Evolutionary conservation across 2,329 filamentous ascomycete species (phyloP).

Genomic region (Hypoxylon sp.): DNA sequence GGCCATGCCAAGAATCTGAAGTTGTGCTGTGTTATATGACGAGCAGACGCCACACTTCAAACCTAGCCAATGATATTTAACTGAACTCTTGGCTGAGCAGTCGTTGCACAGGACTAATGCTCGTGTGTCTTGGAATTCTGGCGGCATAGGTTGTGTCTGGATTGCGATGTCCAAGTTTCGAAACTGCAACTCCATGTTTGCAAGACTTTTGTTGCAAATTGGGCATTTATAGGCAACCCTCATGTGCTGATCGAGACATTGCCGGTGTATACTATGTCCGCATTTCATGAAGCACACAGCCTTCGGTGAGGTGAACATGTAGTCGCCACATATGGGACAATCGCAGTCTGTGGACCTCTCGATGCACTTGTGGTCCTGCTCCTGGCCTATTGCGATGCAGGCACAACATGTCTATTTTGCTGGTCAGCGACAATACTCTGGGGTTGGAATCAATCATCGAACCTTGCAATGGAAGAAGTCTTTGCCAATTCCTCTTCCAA

Average conservation of each 20-base stretch:
- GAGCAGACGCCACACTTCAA: constrained; percentile 85
- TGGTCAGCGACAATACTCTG: constrained; percentile 21
- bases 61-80: constrained; percentile 94
- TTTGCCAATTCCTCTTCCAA: constrained; percentile 91
- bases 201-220: constrained; percentile 95
- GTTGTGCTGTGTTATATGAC: constrained; percentile 78
- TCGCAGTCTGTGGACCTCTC: constrained; percentile 95
- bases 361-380: constrained; percentile 90
- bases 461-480: constrained; percentile 99
- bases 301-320: constrained; percentile 92
- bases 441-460: constrained; percentile 35
- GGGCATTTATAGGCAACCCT: constrained; percentile 94
- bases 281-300: constrained; percentile 95
- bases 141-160: constrained; percentile 90
- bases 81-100: constrained; percentile 88
- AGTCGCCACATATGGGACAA: constrained; percentile 96
- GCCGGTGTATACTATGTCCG: constrained; percentile 94
- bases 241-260: constrained; percentile 90
- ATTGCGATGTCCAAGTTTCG: constrained; percentile 91
- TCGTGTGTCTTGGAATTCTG: constrained; percentile 82
- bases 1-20: constrained; percentile 69
- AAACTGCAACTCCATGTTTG: constrained; percentile 97
- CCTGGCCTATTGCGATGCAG: constrained; percentile 91
- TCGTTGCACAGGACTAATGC: constrained; percentile 95
- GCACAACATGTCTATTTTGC: constrained; percentile 82